Evolutionary conservation across 768 basidiomycete species (phyloP).

Genomic region (Cystoderma amianthinum): DNA sequence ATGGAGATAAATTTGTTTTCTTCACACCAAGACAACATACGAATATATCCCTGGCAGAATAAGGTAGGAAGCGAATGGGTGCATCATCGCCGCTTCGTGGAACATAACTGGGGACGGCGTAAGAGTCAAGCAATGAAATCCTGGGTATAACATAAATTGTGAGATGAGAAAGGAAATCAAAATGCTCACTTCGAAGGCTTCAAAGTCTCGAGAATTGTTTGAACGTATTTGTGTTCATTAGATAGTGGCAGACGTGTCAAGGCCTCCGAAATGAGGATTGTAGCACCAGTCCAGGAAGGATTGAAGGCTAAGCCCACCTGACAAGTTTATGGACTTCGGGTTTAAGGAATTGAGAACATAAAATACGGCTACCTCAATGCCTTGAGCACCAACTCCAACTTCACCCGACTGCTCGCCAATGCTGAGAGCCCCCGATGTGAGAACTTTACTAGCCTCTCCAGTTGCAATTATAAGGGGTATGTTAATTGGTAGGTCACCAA

Average conservation of each 20-base stretch:
- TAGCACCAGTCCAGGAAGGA: conserved; percentile 39
- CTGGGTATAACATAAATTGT: conserved; percentile 18
- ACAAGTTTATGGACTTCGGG: background rate
- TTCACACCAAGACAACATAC: background rate
- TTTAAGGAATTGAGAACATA: background rate
- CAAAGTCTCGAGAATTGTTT: conserved; percentile 30
- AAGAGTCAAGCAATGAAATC: conserved; percentile 44
- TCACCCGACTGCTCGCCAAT: conserved; percentile 46
- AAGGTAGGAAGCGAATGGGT: conserved; percentile 47
- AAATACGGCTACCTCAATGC: conserved; percentile 29
- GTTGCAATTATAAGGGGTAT: conserved; percentile 36
- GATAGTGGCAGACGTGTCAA: conserved; percentile 40
- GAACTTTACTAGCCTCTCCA: conserved; percentile 36
- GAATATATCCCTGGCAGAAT: conserved; percentile 5
- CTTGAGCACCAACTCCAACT: conserved; percentile 29
- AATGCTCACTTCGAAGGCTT: conserved; percentile 38
- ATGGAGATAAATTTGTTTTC: background rate
- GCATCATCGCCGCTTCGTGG: conserved; percentile 29
- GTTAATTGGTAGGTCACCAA: conserved; percentile 22
- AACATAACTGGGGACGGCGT: conserved; percentile 43
- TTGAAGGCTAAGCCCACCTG: conserved; percentile 47
- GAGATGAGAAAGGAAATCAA: background rate
- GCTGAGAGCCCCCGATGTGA: conserved; percentile 39
- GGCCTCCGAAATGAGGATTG: conserved; percentile 47
- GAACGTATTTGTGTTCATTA: conserved; percentile 43